Conservation (phyloP, 1,284 basidiomycete species). For the Apiotrichum brassicae region DNA sequence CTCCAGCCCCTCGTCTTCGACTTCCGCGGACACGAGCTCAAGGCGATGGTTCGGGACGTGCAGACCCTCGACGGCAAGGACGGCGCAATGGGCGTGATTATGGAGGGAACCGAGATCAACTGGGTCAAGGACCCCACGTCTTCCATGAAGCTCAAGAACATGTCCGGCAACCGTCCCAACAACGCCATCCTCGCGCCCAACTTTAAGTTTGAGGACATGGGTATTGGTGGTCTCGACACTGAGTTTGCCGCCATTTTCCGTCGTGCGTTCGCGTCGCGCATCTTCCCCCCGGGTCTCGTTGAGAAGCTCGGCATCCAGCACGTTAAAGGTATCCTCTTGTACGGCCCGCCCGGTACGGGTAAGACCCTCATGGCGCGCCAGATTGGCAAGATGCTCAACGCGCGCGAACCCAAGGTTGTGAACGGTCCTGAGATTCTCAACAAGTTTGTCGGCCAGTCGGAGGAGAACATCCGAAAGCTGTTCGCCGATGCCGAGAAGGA, state of each 20-base stretch:
- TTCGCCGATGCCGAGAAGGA: conserved; percentile 98
- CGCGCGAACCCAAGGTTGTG: conserved; percentile 95
- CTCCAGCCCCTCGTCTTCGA: conserved; percentile 80
- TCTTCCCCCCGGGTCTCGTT: conserved; percentile 93
- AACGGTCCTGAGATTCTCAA: conserved; percentile 93
- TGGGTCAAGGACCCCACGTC: conserved; percentile 78
- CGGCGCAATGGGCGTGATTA: conserved; percentile 66
- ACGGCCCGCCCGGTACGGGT: conserved; percentile 95
- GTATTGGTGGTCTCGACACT: conserved; percentile 92
- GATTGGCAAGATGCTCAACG: conserved; percentile 99
- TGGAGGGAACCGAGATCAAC: conserved; percentile 84
- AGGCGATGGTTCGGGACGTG: conserved; percentile 63
- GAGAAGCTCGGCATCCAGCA: conserved; percentile 98
- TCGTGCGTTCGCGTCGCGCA: conserved; percentile 94
- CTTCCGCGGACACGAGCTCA: conserved; percentile 81
- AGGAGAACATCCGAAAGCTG: conserved; percentile 97
- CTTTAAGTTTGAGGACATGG: conserved; percentile 99
- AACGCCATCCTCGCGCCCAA: conserved; percentile 96
- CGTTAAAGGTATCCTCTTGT: conserved; percentile 94
- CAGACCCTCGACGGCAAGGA: conserved; percentile 52
- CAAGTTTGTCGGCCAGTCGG: conserved; percentile 96
- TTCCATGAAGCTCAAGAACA: conserved; percentile 84
- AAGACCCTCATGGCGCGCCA: conserved; percentile 98
- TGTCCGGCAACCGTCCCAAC: conserved; percentile 78
- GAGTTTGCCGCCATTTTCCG: conserved; percentile 98